These are phyloP conservation scores for Acanthamoeba lenticulata DNA, from an alignment of 208 protist species.

Conservation along the genomic window DNA sequence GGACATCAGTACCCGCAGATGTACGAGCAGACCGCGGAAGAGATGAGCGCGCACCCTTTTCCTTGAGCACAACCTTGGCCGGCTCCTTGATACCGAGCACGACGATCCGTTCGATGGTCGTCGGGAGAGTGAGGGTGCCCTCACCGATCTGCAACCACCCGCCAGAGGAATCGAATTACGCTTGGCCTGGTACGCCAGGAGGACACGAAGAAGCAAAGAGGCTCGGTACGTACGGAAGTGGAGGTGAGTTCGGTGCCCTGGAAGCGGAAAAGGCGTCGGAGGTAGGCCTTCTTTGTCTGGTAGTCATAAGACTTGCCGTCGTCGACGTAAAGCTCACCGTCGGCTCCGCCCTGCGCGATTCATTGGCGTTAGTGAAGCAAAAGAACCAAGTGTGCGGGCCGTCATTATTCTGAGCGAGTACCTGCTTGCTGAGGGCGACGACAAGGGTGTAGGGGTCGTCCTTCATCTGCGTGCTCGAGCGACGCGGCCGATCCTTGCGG, in stretches of 20 bases:
- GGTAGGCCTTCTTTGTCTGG: conserved; percentile 49
- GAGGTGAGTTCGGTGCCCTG: conserved; percentile 74
- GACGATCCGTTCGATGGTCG: conserved; percentile 70
- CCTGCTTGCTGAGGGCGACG: conserved; percentile 86
- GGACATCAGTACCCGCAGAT: too few relatives aligned
- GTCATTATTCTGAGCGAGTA: neutral
- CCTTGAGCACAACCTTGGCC: neutral
- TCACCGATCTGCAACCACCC: neutral
- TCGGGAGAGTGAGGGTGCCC: neutral
- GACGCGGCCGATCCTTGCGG: conserved; percentile 91
- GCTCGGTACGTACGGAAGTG: neutral
- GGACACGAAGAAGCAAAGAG: neutral
- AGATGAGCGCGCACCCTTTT: neutral
- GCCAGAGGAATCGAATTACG: neutral
- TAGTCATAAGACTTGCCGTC: conserved; percentile 85
- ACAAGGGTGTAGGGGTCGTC: conserved; percentile 94
- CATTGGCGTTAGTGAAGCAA: neutral
- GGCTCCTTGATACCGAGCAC: conserved; percentile 51
- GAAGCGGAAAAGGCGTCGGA: conserved; percentile 73
- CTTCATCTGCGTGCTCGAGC: conserved; percentile 88
- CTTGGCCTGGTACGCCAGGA: neutral
- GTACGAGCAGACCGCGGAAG: neutral
- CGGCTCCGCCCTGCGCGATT: conserved; percentile 28
- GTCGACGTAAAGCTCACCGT: conserved; percentile 86
- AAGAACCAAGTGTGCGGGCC: neutral